A percentile compares a stretch with the other conserved stretches of the same genome.
phyloP scores from a whole-genome alignment of 805 yeast genomes.

The Wickerhamiella lipophila region DNA sequence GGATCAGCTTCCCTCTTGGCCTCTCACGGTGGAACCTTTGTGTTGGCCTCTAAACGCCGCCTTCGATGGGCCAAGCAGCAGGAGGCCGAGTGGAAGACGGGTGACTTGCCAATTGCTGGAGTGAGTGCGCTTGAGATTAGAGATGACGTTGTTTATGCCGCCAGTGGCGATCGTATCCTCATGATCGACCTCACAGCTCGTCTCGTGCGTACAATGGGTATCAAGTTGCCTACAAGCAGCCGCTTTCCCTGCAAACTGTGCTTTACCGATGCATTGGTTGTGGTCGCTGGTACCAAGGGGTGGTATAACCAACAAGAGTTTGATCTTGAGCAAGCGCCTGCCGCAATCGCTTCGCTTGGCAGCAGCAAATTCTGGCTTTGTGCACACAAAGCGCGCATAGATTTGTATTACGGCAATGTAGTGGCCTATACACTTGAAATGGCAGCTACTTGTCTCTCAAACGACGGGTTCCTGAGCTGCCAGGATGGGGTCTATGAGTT shows the following conservation, averaged over 20 bases:
- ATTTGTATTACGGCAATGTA: background rate
- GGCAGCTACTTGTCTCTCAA: background rate
- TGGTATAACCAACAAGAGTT: background rate
- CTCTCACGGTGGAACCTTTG: background rate
- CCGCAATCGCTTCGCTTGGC: background rate
- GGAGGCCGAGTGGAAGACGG: background rate
- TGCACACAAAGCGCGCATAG: background rate
- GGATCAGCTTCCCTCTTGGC: background rate
- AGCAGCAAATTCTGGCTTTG: slow-evolving; percentile 2
- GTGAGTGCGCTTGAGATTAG: background rate
- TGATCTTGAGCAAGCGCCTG: background rate
- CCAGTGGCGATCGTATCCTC: background rate
- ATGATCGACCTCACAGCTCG: slow-evolving; percentile 2
- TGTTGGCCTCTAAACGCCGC: slow-evolving; percentile 10
- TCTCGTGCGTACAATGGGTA: background rate
- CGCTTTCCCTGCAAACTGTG: background rate
- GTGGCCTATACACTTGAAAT: background rate
- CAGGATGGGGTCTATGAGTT: background rate
- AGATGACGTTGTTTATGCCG: background rate
- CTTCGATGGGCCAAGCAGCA: slow-evolving; percentile 3
- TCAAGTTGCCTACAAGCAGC: background rate
- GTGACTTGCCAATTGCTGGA: background rate
- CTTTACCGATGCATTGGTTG: background rate
- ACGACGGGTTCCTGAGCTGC: slow-evolving; percentile 1
- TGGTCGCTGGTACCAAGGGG: background rate